Evolutionary conservation across 805 yeast genomes (phyloP), one percentile per base, ranked within the genome.

Genomic region (Candida silvicultrix): DNA sequence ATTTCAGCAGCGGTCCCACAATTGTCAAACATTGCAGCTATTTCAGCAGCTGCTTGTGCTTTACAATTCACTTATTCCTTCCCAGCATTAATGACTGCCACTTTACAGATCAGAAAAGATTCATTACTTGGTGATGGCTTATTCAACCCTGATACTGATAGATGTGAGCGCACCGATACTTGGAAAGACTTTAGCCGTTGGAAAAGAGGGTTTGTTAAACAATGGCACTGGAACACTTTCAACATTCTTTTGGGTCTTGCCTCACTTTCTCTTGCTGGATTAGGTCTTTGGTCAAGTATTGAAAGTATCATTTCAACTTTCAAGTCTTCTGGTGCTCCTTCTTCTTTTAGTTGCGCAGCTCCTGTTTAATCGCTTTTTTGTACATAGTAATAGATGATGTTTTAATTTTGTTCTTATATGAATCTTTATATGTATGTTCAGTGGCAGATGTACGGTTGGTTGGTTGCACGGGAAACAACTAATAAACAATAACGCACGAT

Each of bases 281-380:
- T 64, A 37, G 67, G 68, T 40, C 43, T 63, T 14, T 59, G 58
- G 44, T 60, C 63, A 7, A 55, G 64, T 28, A 56, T 60, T 19
- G 58, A 51, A 43, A 52, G 58, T 29, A 59, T 64, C 45, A 57
- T 53, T 32, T 51, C 42, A 2, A 54, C 65, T 15, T 64, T 59
- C 45, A 49, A 48, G 2, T 41, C 44, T 8, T 43, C 36, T 18
- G 57, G 65, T n/a, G 40, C 50, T 10, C 59, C 66, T 1, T 57
- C 60, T 8, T 56, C 67, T 1, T 64, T 64, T 40, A 59, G 67
- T 29, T 64, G 68, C 45, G 44, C 52, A 2, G 58, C 63, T 7
- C 66, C 66, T 22, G 56, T 60, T 44, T 46, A 31, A 44, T 40
- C 12, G 14, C 7, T 11, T 8, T 28, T 11, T 28, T 28, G 31